phyloP scores from a whole-genome alignment of 139 green algal genomes.

The Parachlorella kessleri region DNA sequence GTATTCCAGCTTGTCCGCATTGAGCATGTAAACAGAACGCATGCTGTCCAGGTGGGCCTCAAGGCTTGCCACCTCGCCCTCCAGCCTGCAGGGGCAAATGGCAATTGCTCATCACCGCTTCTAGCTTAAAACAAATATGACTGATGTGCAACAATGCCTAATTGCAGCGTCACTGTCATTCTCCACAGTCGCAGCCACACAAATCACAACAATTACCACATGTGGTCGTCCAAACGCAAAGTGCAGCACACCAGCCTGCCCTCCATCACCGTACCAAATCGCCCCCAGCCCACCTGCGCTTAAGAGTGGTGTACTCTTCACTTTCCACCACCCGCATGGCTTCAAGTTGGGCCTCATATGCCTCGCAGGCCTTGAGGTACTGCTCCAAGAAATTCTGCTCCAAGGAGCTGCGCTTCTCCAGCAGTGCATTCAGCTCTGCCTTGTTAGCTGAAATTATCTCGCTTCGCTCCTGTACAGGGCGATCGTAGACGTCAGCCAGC shows the following conservation, averaged over 20 bases:
- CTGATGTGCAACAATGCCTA: too few species aligned
- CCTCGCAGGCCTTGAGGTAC: constrained; percentile 29
- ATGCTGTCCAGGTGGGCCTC: constrained; percentile 21
- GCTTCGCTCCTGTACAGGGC: constrained; percentile 17
- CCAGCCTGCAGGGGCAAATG: too few species aligned
- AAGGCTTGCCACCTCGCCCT: constrained; percentile 13
- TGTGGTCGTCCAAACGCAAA: too few species aligned
- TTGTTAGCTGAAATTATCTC: constrained; percentile 18
- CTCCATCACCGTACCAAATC: too few species aligned
- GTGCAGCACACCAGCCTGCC: too few species aligned
- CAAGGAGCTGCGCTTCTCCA: constrained; percentile 14
- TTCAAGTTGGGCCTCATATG: constrained; percentile 25
- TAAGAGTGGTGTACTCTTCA: constrained; percentile 8
- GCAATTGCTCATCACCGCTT: too few species aligned
- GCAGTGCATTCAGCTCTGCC: constrained; percentile 12
- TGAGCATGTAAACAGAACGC: not conserved
- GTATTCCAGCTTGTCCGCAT: constrained; percentile 38
- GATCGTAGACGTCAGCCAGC: too few species aligned
- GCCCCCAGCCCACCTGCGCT: constrained; percentile 19
- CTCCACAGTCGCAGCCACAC: too few species aligned
- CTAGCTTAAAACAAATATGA: too few species aligned
- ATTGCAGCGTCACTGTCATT: too few species aligned
- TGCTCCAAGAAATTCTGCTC: constrained; percentile 28
- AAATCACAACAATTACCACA: too few species aligned
- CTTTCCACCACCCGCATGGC: constrained; percentile 1